Base-by-base conservation (phyloP, 805 yeast species). In the Cyberlindnera veronae region DNA sequence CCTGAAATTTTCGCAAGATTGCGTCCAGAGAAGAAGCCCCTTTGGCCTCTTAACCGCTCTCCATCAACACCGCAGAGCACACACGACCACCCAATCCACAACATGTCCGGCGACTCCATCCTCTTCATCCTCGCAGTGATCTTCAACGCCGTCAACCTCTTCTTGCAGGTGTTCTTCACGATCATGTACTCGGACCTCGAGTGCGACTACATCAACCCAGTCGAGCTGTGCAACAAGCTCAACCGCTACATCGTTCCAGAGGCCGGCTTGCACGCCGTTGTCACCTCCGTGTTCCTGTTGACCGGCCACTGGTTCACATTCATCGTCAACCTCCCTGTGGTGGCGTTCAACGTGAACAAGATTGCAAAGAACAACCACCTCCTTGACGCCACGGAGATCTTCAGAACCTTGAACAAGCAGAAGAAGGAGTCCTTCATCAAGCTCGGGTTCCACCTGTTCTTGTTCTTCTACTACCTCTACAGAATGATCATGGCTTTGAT, bases 311-410 rank as follows among this genome's bases (percentile, higher is more conserved):
- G 97, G 97, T 78, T 88, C 61, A 79, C 88, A 17, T 82, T 91
- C 64, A 66, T 90, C 56, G 63, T 93, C 59, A 87, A 87, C 65
- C 67, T 80, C 50, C 97, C 98, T 34, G 71, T 93, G 48, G 66
- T 86, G 39, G 93, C 89, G 21, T 93, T 73, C 73, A 93, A 93
- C 62, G 79, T 71, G 44, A 82, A 84, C 71, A 86, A 86, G 64
- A 77, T 87, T 58, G 66, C 81, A 63, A 78, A 77, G 55, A 88
- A 87, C 66, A 80, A 81, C 62, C 90, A 91, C 62, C 69, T 86
- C 49, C 79, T 90, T 63, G 99, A 93, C 64, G 98, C 98, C 44
- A 91, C 99, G 32, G 97, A 91, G 66, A 93, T 91, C 57, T 93
- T 93, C 69, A 79, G 98, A 71, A 90, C 97, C 30, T 76, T 91